phyloP scores from a whole-genome alignment of 805 yeast species.

The Lipomyces starkeyi region DNA sequence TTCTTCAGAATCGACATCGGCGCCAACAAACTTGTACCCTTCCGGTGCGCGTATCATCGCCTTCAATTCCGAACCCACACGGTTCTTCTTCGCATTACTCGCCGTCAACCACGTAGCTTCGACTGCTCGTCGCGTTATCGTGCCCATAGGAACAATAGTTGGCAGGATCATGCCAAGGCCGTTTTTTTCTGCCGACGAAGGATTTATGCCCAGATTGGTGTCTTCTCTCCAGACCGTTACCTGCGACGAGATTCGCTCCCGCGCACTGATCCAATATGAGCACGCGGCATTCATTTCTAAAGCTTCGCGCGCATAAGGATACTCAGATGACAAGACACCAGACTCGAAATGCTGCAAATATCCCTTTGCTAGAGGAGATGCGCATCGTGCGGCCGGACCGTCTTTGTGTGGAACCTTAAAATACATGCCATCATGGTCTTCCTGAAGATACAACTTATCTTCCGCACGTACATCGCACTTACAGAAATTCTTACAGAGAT shows the following conservation, averaged over 20 bases:
- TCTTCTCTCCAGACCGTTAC: constrained; percentile 70
- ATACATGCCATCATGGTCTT: constrained; percentile 44
- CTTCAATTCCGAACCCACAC: constrained; percentile 94
- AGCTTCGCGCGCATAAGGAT: constrained; percentile 75
- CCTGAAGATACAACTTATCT: constrained; percentile 40
- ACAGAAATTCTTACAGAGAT: constrained; percentile 49
- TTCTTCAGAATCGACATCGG: constrained; percentile 98
- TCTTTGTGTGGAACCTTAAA: constrained; percentile 89
- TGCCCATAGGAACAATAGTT: constrained; percentile 88
- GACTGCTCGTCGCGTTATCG: constrained; percentile 93
- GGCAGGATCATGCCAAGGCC: constrained; percentile 81
- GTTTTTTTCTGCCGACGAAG: constrained; percentile 34
- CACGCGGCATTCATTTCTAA: constrained; percentile 76
- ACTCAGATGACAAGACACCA: constrained; percentile 72
- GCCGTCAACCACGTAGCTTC: constrained; percentile 99
- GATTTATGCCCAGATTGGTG: constrained; percentile 34
- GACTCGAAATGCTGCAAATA: constrained; percentile 75
- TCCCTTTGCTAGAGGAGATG: constrained; percentile 76
- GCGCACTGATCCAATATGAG: constrained; percentile 90
- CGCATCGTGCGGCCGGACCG: constrained; percentile 75
- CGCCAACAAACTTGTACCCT: constrained; percentile 93
- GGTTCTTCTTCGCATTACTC: constrained; percentile 81
- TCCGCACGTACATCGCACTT: constrained; percentile 37
- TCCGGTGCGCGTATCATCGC: constrained; percentile 83
- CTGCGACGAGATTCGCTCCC: constrained; percentile 83